Conservation (phyloP, 2,329 filamentous ascomycete species). For the Trichoderma sp. region DNA sequence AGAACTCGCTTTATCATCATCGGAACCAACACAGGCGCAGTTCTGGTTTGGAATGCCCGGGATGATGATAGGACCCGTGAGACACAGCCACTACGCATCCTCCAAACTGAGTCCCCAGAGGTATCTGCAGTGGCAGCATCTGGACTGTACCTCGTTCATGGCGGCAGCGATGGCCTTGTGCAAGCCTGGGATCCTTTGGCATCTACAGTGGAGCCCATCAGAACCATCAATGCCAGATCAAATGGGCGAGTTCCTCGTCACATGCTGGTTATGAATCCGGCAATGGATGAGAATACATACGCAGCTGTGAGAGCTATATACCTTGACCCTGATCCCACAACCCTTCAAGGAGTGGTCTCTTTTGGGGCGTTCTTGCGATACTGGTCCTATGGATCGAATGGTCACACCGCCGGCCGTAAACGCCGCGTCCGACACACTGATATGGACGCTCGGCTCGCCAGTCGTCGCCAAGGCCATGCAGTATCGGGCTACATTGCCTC, state of each 20-base stretch:
- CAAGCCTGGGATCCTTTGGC: slow-evolving; percentile 96
- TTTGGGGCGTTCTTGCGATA: slow-evolving; percentile 85
- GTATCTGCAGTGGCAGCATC: slow-evolving; percentile 81
- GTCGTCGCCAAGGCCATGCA: slow-evolving; percentile 60
- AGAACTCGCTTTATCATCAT: slow-evolving; percentile 77
- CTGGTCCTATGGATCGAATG: slow-evolving; percentile 88
- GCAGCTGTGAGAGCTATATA: slow-evolving; percentile 80
- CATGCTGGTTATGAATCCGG: slow-evolving; percentile 51
- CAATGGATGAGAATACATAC: slow-evolving; percentile 68
- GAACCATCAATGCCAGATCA: slow-evolving; percentile 83
- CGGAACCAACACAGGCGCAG: slow-evolving; percentile 73
- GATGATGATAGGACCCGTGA: slow-evolving; percentile 46
- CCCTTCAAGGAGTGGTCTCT: slow-evolving; percentile 81
- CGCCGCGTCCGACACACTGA: slow-evolving; percentile 71
- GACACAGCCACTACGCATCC: slow-evolving; percentile 71
- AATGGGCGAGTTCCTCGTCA: slow-evolving; percentile 79
- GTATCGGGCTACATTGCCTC: slow-evolving; percentile 80
- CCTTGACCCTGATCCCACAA: slow-evolving; percentile 82
- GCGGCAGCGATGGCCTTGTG: slow-evolving; percentile 90
- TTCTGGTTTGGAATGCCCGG: slow-evolving; percentile 84
- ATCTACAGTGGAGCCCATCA: slow-evolving; percentile 72
- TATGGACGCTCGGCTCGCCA: slow-evolving; percentile 44
- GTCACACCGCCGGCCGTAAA: slow-evolving; percentile 73
- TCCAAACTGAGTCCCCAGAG: slow-evolving; percentile 86
- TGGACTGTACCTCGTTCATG: slow-evolving; percentile 84